These are phyloP conservation scores for Plasmopara muralis DNA, from an alignment of 352 stramenopile species.

Conservation along the genomic window DNA sequence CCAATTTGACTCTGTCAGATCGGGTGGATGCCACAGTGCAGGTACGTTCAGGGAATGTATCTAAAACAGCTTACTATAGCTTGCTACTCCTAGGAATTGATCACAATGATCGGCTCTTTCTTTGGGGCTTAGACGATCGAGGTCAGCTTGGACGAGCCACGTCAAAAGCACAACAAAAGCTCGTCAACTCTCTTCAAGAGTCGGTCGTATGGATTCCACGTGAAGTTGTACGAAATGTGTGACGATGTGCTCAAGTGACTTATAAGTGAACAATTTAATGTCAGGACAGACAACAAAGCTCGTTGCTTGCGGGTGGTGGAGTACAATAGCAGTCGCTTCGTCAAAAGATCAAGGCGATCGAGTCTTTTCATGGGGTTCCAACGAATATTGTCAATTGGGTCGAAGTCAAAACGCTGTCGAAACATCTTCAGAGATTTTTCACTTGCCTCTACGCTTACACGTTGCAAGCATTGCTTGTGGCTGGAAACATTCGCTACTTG, in stretches of 20 bases:
- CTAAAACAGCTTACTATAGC: neutral
- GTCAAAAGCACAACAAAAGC: conserved; percentile 8
- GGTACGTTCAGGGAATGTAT: conserved; percentile 4
- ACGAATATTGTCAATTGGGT: conserved; percentile 46
- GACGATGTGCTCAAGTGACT: neutral
- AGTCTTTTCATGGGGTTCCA: conserved; percentile 52
- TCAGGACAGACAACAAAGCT: conserved; percentile 23
- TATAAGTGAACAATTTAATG: neutral
- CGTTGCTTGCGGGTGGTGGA: conserved; percentile 69
- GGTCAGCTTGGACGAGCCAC: conserved; percentile 29
- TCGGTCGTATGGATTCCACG: conserved; percentile 8
- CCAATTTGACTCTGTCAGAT: conserved; percentile 30
- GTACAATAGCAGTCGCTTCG: conserved; percentile 42
- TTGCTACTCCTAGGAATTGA: conserved; percentile 19
- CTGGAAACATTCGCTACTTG: conserved; percentile 78
- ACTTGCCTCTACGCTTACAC: conserved; percentile 19
- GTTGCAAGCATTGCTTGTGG: conserved; percentile 65
- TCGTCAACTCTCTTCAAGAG: conserved; percentile 5
- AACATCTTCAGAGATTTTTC: conserved; percentile 8
- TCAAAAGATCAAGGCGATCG: conserved; percentile 9
- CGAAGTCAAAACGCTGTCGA: conserved; percentile 2
- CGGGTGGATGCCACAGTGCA: conserved; percentile 65
- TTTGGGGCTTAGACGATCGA: conserved; percentile 67
- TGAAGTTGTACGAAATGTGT: conserved; percentile 9
- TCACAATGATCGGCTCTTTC: conserved; percentile 33